These are phyloP conservation scores for Boletus pseudo-olivaceus DNA, from an alignment of 768 basidiomycete species.

Conservation along the genomic window DNA sequence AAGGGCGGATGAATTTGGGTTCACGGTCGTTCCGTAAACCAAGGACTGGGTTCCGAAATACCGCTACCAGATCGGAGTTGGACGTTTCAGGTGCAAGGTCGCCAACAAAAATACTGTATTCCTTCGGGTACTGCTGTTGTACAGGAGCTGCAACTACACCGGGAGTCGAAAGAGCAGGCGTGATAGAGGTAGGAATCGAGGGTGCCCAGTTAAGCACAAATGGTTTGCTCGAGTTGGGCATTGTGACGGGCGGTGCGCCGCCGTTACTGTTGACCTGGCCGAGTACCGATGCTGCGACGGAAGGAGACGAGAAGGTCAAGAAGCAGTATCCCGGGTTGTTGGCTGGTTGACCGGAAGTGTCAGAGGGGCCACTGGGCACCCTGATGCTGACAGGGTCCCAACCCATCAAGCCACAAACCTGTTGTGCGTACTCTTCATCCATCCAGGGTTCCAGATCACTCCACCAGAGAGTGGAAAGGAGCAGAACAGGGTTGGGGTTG, in stretches of 20 bases:
- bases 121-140: slow-evolving; percentile 67
- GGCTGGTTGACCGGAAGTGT: slow-evolving; percentile 57
- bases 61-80: slow-evolving; percentile 92
- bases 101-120: slow-evolving; percentile 93
- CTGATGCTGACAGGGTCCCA: slow-evolving; percentile 79
- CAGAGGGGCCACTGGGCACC: slow-evolving; percentile 61
- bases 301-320: slow-evolving; percentile 75
- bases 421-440: slow-evolving; percentile 93
- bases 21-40: slow-evolving; percentile 83
- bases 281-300: slow-evolving; percentile 68
- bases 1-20: slow-evolving; percentile 85
- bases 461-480: slow-evolving; percentile 76
- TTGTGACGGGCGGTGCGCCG: slow-evolving; percentile 47
- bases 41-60: slow-evolving; percentile 86
- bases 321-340: slow-evolving; percentile 90
- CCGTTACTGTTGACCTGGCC: slow-evolving; percentile 54
- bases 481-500: slow-evolving; percentile 29
- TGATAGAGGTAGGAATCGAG: slow-evolving; percentile 35
- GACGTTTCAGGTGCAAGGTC: slow-evolving; percentile 91
- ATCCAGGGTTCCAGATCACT: slow-evolving; percentile 92
- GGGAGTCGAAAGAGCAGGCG: slow-evolving; percentile 31
- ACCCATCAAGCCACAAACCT: slow-evolving; percentile 81
- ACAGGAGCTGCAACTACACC: slow-evolving; percentile 25
- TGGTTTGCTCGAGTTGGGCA: slow-evolving; percentile 84
- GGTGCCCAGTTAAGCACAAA: slow-evolving; percentile 82